Conservation (phyloP, 768 basidiomycete genomes). For the Plicaturopsis crispa region DNA sequence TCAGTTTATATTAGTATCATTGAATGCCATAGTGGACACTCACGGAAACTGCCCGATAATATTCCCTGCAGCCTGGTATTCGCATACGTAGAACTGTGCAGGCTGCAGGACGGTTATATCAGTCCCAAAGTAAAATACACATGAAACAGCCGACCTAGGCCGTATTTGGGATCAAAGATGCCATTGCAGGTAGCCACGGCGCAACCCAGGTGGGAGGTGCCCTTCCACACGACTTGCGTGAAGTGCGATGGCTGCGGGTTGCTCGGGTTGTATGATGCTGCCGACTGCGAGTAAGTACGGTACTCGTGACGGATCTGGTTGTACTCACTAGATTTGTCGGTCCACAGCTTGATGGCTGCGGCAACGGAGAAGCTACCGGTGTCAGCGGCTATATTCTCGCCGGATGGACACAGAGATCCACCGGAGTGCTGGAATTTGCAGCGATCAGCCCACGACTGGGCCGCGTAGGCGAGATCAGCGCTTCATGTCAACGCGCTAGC, state of each 20-base stretch:
- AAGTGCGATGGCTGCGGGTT: slow-evolving; percentile 61
- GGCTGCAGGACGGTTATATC: too few species aligned
- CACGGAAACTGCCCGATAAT: slow-evolving; percentile 55
- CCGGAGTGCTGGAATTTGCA: slow-evolving; percentile 68
- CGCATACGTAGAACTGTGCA: slow-evolving; percentile 60
- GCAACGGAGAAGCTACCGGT: slow-evolving; percentile 49
- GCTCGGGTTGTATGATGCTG: slow-evolving; percentile 48
- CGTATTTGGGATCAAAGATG: slow-evolving; percentile 48
- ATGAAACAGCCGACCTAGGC: slow-evolving; percentile 24
- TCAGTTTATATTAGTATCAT: too few species aligned
- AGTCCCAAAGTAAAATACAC: slow-evolving; percentile 3
- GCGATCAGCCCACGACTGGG: slow-evolving; percentile 59
- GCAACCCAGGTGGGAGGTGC: slow-evolving; percentile 54
- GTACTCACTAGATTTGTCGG: slow-evolving; percentile 56
- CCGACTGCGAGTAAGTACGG: neutral
- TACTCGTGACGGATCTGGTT: too few species aligned
- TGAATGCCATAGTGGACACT: too few species aligned
- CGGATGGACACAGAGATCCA: slow-evolving; percentile 54
- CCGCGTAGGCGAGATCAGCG: slow-evolving; percentile 48
- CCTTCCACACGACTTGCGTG: slow-evolving; percentile 76
- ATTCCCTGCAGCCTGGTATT: slow-evolving; percentile 61
- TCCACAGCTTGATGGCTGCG: slow-evolving; percentile 53
- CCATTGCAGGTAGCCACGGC: slow-evolving; percentile 48
- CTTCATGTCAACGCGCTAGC: slow-evolving; percentile 61
- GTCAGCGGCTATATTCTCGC: slow-evolving; percentile 76